phyloP scores from a whole-genome alignment of 495 filamentous ascomycete species.

The Talaromyces proteolyticus region DNA sequence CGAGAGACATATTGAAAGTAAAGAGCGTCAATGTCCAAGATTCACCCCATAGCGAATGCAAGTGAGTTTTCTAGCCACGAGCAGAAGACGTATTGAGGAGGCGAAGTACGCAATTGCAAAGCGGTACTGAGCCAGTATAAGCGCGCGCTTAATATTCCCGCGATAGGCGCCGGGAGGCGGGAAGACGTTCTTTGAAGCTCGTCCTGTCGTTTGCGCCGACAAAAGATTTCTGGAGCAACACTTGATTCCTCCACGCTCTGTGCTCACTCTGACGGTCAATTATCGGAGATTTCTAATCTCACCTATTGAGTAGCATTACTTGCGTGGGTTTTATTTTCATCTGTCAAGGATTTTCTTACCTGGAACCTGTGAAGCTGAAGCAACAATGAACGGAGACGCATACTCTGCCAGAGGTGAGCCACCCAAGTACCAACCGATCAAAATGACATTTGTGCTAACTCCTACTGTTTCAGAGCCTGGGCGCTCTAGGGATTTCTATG shows the following conservation, averaged over 20 bases:
- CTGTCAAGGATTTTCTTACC: not conserved
- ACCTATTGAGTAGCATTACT: no score
- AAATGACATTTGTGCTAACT: not conserved
- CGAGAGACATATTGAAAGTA: constrained; percentile 20
- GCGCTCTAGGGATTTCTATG: constrained; percentile 69
- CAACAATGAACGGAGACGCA: constrained; percentile 81
- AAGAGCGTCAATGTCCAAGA: not conserved
- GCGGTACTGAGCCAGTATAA: constrained; percentile 1
- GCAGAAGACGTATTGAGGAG: not conserved
- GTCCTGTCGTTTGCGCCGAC: not conserved
- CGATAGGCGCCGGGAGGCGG: constrained; percentile 3
- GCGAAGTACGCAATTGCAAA: not conserved
- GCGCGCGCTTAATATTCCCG: not conserved
- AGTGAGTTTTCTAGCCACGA: not conserved
- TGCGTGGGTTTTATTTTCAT: no score
- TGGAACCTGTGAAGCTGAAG: constrained; percentile 20
- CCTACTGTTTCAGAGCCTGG: constrained; percentile 45
- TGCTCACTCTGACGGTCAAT: not conserved
- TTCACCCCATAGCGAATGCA: not conserved
- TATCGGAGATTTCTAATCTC: not conserved
- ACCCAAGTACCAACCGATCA: not conserved
- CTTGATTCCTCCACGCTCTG: not conserved
- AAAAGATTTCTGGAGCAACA: constrained; percentile 5
- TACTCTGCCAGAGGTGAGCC: constrained; percentile 73
- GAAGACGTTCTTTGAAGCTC: not conserved